Evolutionary conservation across 176 grass and related monocot species (phyloP).

Genomic region (Panicum miliaceum): DNA sequence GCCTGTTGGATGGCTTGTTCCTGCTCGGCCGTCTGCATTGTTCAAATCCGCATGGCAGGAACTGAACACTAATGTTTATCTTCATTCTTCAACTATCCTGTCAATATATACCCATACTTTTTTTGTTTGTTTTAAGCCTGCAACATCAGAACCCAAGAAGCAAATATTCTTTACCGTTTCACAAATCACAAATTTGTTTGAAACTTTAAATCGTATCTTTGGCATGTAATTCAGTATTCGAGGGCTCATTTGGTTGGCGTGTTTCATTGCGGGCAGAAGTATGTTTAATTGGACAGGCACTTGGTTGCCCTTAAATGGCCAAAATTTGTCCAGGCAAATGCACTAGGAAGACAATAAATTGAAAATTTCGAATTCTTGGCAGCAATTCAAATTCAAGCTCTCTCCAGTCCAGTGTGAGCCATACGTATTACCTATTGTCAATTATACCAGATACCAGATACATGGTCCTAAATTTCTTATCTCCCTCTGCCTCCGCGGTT

Average conservation of each 20-base stretch:
- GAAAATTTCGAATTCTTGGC: background rate
- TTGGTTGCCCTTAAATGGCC: background rate
- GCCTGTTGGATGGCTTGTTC: slow-evolving; percentile 18
- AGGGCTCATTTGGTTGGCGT: background rate
- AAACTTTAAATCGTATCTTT: background rate
- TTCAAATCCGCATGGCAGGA: slow-evolving; percentile 31
- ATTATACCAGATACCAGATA: background rate
- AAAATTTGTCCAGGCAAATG: background rate
- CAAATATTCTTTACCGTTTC: background rate
- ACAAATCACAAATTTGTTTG: too few species aligned
- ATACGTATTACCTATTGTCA: background rate
- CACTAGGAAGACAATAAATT: background rate
- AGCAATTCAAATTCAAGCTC: background rate
- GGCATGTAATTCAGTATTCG: background rate
- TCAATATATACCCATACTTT: slow-evolving; percentile 19
- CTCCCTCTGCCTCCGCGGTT: background rate
- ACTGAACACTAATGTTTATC: slow-evolving; percentile 20
- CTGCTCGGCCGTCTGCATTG: slow-evolving; percentile 16
- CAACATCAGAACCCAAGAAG: background rate
- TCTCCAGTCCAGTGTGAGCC: background rate
- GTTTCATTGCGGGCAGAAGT: background rate
- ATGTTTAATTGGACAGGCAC: background rate
- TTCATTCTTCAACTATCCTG: slow-evolving; percentile 5
- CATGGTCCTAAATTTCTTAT: background rate
- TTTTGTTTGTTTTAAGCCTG: background rate